phyloP scores from a whole-genome alignment of 495 filamentous ascomycete species.

The Hypoxylon cercidicola region DNA sequence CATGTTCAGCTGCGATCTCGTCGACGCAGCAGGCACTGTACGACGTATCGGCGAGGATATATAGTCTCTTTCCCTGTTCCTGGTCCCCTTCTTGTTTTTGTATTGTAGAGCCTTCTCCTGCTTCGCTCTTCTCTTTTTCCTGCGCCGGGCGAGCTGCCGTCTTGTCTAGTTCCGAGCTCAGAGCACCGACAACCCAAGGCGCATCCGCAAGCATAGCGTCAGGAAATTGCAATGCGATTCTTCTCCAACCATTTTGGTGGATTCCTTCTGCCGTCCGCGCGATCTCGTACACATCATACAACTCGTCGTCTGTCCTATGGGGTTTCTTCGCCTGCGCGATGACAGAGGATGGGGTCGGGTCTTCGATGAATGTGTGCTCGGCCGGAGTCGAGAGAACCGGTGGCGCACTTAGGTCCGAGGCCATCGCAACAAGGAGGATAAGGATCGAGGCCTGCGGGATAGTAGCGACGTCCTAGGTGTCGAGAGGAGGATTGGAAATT shows the following conservation, averaged over 20 bases:
- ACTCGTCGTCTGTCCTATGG: slow-evolving; percentile 72
- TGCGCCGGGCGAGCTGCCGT: slow-evolving; percentile 17
- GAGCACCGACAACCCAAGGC: slow-evolving; percentile 76
- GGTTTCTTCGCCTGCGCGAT: slow-evolving; percentile 50
- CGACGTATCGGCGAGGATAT: slow-evolving; percentile 93
- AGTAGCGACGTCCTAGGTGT: neutral
- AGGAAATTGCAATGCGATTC: slow-evolving; percentile 92
- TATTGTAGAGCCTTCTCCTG: too few species aligned
- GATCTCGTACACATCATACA: slow-evolving; percentile 86
- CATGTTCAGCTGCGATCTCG: slow-evolving; percentile 95
- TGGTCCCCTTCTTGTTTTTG: slow-evolving; percentile 16
- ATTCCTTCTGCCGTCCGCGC: slow-evolving; percentile 82
- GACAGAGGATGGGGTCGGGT: slow-evolving; percentile 52
- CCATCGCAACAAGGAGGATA: slow-evolving; percentile 37
- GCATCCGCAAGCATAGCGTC: slow-evolving; percentile 90
- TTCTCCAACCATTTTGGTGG: slow-evolving; percentile 70
- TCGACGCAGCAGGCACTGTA: slow-evolving; percentile 98
- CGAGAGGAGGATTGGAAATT: neutral
- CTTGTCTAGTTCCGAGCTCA: slow-evolving; percentile 69
- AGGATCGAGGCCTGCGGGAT: neutral
- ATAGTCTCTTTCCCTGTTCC: slow-evolving; percentile 61
- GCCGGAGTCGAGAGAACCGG: slow-evolving; percentile 92
- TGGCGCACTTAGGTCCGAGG: slow-evolving; percentile 56
- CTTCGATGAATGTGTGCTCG: slow-evolving; percentile 75
- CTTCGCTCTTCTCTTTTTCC: neutral